Evolutionary conservation across 2,329 filamentous ascomycete genomes (phyloP), one percentile per base, ranked within the genome.

Genomic region (Tolypocladium nubicola): DNA sequence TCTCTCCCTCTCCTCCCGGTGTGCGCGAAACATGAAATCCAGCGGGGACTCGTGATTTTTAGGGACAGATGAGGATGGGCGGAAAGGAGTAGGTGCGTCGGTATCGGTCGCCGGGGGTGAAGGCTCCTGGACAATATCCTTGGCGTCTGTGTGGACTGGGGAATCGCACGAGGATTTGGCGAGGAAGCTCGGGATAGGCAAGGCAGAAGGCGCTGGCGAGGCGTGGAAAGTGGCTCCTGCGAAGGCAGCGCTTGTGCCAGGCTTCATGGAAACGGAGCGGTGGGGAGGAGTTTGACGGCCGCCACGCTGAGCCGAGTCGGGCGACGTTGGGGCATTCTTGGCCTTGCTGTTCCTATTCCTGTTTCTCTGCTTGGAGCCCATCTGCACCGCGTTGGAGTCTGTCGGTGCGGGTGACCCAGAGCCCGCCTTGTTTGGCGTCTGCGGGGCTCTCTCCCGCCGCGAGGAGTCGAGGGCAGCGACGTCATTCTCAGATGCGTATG

Each of bases 161-260:
- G 85, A 86, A 58, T 88, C 86, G 4, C 86, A 85, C 14, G 89
- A 79, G 0, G 89, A 85, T 66, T 88, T 92, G 35, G 88, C 87
- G 39, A 78, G 83, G 70, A 97, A 96, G 67, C 88, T 95, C 13
- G 94, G 94, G 58, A 97, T 88, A 0, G 94, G 94, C 38, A 99
- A 78, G 30, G 90, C 86, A 10, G 91, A 95, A 0, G 94, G 88
- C 1, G 92, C 93, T 23, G 94, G 94, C 10, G 94, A 97, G 45
- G 91, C 89, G 71, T 97, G 92, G 71, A 97, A 99, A 6, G 91
- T 95, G 39, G 93, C 88, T 16, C 93, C 94, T 43, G 94, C 94
- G 73, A 96, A 99, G 52, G 87, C 85, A 59, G 83, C 77, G 53
- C 73, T 73, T 37, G 72, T 71, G 53, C 72, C 71, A 52, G 79